Base-by-base conservation (phyloP, 495 filamentous ascomycete species). In the Rusavskia elegans region DNA sequence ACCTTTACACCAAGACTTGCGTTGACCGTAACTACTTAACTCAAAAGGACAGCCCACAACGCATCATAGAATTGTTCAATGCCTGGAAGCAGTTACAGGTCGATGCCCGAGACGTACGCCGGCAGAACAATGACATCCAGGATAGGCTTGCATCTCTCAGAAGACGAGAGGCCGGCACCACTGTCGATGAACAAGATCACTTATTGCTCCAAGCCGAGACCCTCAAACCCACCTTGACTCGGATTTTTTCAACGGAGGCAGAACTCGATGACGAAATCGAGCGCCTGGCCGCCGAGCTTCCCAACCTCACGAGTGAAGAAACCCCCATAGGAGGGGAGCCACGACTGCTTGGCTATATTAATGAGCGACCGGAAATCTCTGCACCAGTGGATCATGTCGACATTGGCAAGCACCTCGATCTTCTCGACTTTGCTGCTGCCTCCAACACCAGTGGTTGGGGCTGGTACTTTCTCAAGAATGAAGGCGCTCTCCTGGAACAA, bases 381-480 rank as follows among this genome's bases (percentile, higher is more conserved):
- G 60, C 73, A 48, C 75, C 66, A 73, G 70, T 71, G 21, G 86
- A 84, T 0, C 92, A 98, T 64, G 83, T 88, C 7, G 75, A 89
- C 55, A 85, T 98, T 55, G 93, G 93, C 23, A 71, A 77, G 1
- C 77, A 84, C 56, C 76, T 98, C 0, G 75, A 80, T 20, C 70
- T 97, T 1, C 69, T 98, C 45, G 93, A 98, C 67, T 96, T 98
- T 60, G 71, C 81, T 11, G 78, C 72, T 49, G 87, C 89, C 3
- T 81, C 79, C 19, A 81, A 77, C 9, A 81, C 85, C 19, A 85
- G 81, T 35, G 92, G 92, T 16, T 97, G 89, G 89, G 92, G 92
- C 0, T 98, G 89, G 87, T 98, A 98, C 67, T 95, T 84, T 64
- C 79, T 98, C 0, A 73, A 82, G 32, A 85, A 93, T 65, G 90